A percentile compares a stretch with the other conserved stretches of the same genome.
phyloP scores from a whole-genome alignment of 768 basidiomycete genomes.

The Leccinum sublutescens region DNA sequence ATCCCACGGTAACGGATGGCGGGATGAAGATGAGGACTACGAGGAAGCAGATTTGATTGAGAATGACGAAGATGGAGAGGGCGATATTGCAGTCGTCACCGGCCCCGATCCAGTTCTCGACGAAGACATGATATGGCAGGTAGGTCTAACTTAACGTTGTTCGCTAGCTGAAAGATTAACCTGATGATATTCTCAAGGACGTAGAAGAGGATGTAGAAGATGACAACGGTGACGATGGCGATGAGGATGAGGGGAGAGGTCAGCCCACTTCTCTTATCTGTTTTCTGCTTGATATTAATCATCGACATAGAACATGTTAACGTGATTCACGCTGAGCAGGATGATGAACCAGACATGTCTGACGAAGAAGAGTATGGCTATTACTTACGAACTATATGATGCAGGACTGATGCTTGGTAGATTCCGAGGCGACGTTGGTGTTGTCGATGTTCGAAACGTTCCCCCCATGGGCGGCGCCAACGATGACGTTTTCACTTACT shows the following conservation, averaged over 20 bases:
- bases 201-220: constrained; percentile 56
- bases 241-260: constrained; percentile 29
- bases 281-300: constrained; percentile 10
- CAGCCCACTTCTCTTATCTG: background rate
- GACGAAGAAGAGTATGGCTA: constrained; percentile 62
- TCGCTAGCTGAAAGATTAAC: constrained; percentile 11
- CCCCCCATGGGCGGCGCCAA: constrained; percentile 28
- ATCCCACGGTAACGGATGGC: constrained; percentile 48
- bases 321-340: constrained; percentile 61
- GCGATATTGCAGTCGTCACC: constrained; percentile 48
- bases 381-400: background rate
- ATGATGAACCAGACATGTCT: constrained; percentile 61
- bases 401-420: constrained; percentile 29
- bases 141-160: constrained; percentile 26
- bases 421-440: constrained; percentile 40
- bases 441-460: constrained; percentile 36
- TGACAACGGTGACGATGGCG: constrained; percentile 61
- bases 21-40: constrained; percentile 51
- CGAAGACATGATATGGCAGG: constrained; percentile 59
- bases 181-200: constrained; percentile 37
- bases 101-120: constrained; percentile 49
- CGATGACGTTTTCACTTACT: constrained; percentile 56
- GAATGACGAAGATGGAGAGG: constrained; percentile 55
- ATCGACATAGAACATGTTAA: constrained; percentile 45
- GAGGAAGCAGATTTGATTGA: constrained; percentile 62